These are phyloP conservation scores for Debaryomyces fabryi DNA, from an alignment of 1,139 yeast genomes.

Conservation along the genomic window DNA sequence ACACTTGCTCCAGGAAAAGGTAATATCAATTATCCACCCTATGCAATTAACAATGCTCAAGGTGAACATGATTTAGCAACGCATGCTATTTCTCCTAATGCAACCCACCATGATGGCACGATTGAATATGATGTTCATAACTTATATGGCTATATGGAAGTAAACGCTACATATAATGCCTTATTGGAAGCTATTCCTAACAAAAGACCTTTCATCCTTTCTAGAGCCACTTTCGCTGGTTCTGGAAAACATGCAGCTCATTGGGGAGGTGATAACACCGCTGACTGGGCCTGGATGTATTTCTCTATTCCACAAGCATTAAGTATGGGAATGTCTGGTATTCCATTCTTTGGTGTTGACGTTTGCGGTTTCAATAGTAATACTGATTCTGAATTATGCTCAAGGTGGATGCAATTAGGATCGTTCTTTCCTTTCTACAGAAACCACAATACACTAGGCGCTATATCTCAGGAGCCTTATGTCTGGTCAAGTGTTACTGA, in stretches of 20 bases:
- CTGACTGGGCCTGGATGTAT: conserved; percentile 23
- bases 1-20: conserved; percentile 28
- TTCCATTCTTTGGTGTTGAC: conserved; percentile 28
- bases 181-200: conserved; percentile 20
- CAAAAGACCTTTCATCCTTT: conserved; percentile 25
- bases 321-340: conserved; percentile 24
- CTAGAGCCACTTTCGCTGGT: conserved; percentile 25
- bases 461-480: conserved; percentile 26
- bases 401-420: conserved; percentile 30
- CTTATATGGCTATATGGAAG: conserved; percentile 23
- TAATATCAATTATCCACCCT: conserved; percentile 36
- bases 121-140: conserved; percentile 31
- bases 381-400: conserved; percentile 25
- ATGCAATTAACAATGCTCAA: conserved; percentile 27
- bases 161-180: conserved; percentile 23
- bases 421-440: conserved; percentile 29
- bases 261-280: conserved; percentile 28
- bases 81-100: conserved; percentile 32
- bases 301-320: conserved; percentile 28
- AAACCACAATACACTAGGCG: conserved; percentile 25
- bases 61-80: conserved; percentile 30
- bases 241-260: conserved; percentile 24
- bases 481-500: conserved; percentile 24
- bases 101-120: conserved; percentile 33
- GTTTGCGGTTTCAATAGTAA: conserved; percentile 28